Conservation (phyloP, 768 basidiomycete species). For the Naganishia friedmannii region DNA sequence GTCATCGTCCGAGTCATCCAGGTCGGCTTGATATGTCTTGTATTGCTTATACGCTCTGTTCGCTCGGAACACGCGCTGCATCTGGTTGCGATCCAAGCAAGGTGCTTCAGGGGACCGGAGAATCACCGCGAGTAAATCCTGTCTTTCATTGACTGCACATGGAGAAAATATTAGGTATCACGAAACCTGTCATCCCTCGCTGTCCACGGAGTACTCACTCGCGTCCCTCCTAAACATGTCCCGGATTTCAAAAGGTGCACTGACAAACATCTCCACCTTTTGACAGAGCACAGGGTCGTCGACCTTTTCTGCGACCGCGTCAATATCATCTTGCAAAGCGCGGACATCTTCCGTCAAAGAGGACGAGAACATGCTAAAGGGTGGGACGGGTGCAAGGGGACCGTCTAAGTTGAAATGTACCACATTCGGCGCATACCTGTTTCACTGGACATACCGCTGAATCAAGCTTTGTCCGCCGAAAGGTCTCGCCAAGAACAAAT, state of each 20-base stretch:
- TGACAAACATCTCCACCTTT: slow-evolving; percentile 80
- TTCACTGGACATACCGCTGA: slow-evolving; percentile 63
- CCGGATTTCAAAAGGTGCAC: slow-evolving; percentile 84
- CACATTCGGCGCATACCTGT: too few species aligned
- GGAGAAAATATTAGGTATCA: neutral
- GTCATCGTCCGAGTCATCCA: slow-evolving; percentile 82
- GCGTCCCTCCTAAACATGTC: slow-evolving; percentile 76
- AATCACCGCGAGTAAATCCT: slow-evolving; percentile 74
- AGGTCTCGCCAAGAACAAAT: slow-evolving; percentile 93
- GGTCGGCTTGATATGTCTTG: slow-evolving; percentile 59
- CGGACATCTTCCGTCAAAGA: slow-evolving; percentile 86
- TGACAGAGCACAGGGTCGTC: slow-evolving; percentile 83
- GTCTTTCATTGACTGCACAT: slow-evolving; percentile 60
- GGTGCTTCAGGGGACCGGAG: slow-evolving; percentile 77
- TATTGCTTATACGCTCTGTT: slow-evolving; percentile 78
- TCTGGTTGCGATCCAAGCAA: slow-evolving; percentile 68
- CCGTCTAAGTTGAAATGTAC: too few species aligned
- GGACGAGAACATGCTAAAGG: slow-evolving; percentile 84
- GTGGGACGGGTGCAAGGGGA: neutral
- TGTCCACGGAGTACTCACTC: slow-evolving; percentile 57
- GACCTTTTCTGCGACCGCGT: slow-evolving; percentile 79
- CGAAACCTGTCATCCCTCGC: neutral
- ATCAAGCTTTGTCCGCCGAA: slow-evolving; percentile 90
- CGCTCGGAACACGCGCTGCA: slow-evolving; percentile 74
- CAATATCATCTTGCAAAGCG: slow-evolving; percentile 78